These are phyloP conservation scores for Talaromyces piceae DNA, from an alignment of 2,329 filamentous ascomycete species.

Conservation along the genomic window DNA sequence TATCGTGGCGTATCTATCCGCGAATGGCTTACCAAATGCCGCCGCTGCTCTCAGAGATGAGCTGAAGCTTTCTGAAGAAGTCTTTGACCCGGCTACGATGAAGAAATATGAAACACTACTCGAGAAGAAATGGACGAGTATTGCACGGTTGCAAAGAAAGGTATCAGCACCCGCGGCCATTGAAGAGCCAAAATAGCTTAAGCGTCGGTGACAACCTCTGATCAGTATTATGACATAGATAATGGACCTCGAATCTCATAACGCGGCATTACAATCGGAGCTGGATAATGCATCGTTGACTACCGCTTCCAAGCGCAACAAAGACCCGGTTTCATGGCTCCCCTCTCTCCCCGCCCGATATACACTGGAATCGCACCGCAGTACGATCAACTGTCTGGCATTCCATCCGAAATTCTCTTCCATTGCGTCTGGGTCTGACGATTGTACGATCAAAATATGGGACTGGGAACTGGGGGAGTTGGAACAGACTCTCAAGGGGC, in stretches of 20 bases:
- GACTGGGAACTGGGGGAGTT: slow-evolving; percentile 92
- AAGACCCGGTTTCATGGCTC: slow-evolving; percentile 80
- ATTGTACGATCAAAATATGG: slow-evolving; percentile 94
- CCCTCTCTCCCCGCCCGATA: slow-evolving; percentile 76
- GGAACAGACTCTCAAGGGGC: slow-evolving; percentile 83
- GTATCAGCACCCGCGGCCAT: slow-evolving; percentile 33
- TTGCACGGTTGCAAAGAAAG: slow-evolving; percentile 93
- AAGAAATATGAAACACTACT: slow-evolving; percentile 93
- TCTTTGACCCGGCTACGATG: slow-evolving; percentile 69
- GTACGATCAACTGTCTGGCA: slow-evolving; percentile 76
- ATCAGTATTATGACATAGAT: slow-evolving; percentile 50
- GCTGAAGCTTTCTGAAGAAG: slow-evolving; percentile 51
- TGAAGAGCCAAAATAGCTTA: background rate
- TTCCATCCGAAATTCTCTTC: slow-evolving; percentile 91
- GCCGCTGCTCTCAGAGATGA: slow-evolving; percentile 70
- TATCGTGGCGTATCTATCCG: slow-evolving; percentile 78
- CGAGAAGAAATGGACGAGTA: slow-evolving; percentile 98
- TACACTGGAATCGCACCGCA: slow-evolving; percentile 72
- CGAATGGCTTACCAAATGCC: slow-evolving; percentile 62
- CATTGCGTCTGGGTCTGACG: slow-evolving; percentile 82
- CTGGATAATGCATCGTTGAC: slow-evolving; percentile 74
- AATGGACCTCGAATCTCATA: slow-evolving; percentile 81
- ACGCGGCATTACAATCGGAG: slow-evolving; percentile 67
- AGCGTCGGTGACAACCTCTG: background rate
- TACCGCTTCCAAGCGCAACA: slow-evolving; percentile 69